Evolutionary conservation across 192 early-diverging fungal genomes (phyloP).

Genomic region (Rhizoclosmatium globosum): DNA sequence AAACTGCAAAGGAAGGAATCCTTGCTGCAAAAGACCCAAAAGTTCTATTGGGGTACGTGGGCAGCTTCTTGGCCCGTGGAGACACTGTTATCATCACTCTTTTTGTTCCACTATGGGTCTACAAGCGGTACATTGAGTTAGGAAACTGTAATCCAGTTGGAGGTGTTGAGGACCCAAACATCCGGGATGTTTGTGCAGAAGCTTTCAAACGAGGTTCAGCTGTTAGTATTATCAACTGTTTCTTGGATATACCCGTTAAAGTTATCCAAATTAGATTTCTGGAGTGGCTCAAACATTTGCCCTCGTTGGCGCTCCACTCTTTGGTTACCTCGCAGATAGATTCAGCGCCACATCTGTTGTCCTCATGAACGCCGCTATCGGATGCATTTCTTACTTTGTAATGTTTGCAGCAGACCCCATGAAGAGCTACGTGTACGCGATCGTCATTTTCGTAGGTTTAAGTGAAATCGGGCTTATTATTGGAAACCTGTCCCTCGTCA

Average conservation of each 20-base stretch:
- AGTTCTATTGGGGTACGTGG: conserved; percentile 68
- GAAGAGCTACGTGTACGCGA: conserved; percentile 47
- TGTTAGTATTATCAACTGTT: conserved; percentile 17
- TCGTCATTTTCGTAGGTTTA: conserved; percentile 58
- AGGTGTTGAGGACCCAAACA: conserved; percentile 47
- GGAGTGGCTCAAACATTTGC: conserved; percentile 53
- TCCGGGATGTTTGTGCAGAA: conserved; percentile 47
- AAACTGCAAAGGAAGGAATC: conserved; percentile 63
- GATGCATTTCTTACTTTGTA: conserved; percentile 27
- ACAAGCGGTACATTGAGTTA: conserved; percentile 65
- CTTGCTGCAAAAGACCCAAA: conserved; percentile 66
- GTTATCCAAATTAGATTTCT: background rate
- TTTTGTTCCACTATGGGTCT: conserved; percentile 72
- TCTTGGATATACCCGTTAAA: background rate
- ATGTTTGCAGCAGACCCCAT: conserved; percentile 54
- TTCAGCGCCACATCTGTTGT: conserved; percentile 26
- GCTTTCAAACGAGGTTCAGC: conserved; percentile 50
- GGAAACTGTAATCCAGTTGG: conserved; percentile 54
- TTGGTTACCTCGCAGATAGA: conserved; percentile 43
- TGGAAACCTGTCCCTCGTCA: conserved; percentile 67
- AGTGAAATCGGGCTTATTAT: conserved; percentile 76
- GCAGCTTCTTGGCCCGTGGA: conserved; percentile 74
- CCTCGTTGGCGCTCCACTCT: conserved; percentile 68
- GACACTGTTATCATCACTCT: conserved; percentile 75
- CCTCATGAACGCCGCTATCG: background rate